A percentile compares a stretch with the other conserved stretches of the same genome.
Conservation (phyloP, 768 basidiomycete species). For the Lepiota venenata region DNA sequence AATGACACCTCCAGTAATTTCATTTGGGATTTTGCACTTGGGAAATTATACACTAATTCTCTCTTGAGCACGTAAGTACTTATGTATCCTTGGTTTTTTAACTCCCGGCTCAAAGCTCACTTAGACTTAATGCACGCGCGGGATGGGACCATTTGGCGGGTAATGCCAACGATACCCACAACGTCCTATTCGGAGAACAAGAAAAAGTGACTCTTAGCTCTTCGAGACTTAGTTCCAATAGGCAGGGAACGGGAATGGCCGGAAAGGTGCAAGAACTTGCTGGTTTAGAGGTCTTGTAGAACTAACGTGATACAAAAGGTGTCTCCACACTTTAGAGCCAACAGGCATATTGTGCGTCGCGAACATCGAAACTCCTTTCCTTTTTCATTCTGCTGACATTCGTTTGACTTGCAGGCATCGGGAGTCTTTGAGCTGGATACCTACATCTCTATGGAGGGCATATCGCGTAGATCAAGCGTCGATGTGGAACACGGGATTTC, state of each 20-base stretch:
- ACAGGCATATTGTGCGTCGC: not conserved
- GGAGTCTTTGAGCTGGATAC: not conserved
- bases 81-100: not conserved
- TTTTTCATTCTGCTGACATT: not conserved
- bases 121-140: constrained; percentile 21
- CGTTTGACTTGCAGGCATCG: not conserved
- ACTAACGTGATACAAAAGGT: not conserved
- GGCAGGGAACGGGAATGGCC: not conserved
- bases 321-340: not conserved
- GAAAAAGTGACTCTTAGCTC: not conserved
- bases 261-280: not conserved
- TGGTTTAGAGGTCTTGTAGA: not conserved
- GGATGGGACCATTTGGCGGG: constrained; percentile 14
- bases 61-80: constrained; percentile 20
- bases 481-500: not conserved
- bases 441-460: not conserved
- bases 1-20: constrained; percentile 14
- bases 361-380: not conserved
- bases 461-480: not conserved
- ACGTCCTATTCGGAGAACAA: constrained; percentile 7
- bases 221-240: not conserved
- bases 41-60: constrained; percentile 28
- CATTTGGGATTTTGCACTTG: constrained; percentile 26
- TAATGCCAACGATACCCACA: not conserved
- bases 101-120: not conserved